Evolutionary conservation across 331 rosid species (phyloP).

Genomic region (Telfairia occidentalis): DNA sequence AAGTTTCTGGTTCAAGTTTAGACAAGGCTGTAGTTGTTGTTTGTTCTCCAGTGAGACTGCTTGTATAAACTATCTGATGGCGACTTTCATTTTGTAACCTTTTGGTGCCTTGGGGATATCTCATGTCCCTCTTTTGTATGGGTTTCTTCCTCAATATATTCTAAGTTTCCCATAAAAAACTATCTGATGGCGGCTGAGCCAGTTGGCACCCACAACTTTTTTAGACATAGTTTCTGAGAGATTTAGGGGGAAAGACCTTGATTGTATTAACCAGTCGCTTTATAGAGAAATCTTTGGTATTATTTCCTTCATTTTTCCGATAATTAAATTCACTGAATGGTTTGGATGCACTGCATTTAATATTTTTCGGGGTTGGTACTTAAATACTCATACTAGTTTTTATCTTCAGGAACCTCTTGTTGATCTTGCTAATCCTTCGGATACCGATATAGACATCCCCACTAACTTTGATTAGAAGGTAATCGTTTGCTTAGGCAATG

Average conservation of each 20-base stretch:
- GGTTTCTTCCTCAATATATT: too few species aligned
- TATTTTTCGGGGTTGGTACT: slow-evolving; percentile 14
- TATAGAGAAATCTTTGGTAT: neutral
- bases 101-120: too few species aligned
- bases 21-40: neutral
- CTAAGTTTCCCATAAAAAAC: too few species aligned
- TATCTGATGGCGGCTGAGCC: neutral
- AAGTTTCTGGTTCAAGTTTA: neutral
- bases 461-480: slow-evolving; percentile 78
- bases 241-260: neutral
- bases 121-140: too few species aligned
- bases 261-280: neutral
- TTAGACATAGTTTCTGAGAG: neutral
- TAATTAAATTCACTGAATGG: neutral
- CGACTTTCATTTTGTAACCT: neutral
- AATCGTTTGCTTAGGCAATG: slow-evolving; percentile 9
- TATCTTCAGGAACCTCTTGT: slow-evolving; percentile 63
- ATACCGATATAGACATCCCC: slow-evolving; percentile 66
- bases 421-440: slow-evolving; percentile 72
- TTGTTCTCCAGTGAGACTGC: neutral
- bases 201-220: neutral
- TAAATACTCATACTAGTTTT: slow-evolving; percentile 2
- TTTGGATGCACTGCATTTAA: neutral
- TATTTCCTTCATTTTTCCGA: neutral
- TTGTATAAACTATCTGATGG: neutral